Conservation (phyloP, 116 monocot species). For the Papilionanthe hybrid region DNA sequence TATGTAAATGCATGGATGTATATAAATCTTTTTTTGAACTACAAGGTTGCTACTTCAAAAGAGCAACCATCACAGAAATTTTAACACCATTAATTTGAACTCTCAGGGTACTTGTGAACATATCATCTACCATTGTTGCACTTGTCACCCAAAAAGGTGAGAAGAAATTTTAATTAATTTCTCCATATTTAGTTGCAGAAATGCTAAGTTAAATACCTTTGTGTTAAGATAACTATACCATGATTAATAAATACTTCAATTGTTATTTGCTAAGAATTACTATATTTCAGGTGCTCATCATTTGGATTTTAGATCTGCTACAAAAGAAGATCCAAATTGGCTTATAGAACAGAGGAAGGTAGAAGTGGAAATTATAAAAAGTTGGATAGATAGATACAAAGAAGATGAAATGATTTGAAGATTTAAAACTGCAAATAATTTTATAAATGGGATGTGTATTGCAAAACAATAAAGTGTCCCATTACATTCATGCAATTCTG, state of each 20-base stretch:
- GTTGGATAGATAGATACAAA: constrained; percentile 36
- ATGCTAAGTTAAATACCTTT: no score
- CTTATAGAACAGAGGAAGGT: constrained; percentile 60
- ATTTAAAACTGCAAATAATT: no score
- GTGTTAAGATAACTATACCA: neutral
- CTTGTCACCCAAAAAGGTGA: constrained; percentile 79
- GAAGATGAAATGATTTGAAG: no score
- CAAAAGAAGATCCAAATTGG: constrained; percentile 78
- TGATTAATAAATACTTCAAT: neutral
- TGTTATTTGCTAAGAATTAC: neutral
- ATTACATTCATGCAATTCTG: no score
- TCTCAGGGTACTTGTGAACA: constrained; percentile 70
- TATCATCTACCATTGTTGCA: constrained; percentile 76
- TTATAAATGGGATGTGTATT: no score
- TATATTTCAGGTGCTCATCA: constrained; percentile 74
- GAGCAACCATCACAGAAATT: no score
- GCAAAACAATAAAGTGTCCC: no score
- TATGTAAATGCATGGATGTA: neutral
- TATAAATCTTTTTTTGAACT: no score
- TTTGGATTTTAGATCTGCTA: constrained; percentile 71
- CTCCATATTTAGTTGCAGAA: no score
- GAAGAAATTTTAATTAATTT: neutral
- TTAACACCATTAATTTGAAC: constrained; percentile 1
- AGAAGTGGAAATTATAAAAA: constrained; percentile 65
- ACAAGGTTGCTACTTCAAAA: no score